Percentiles rank a stretch among this genome's conserved stretches.
Evolutionary conservation across 2,329 filamentous ascomycete genomes (phyloP).

Genomic region (Chaetothyriales sp.): DNA sequence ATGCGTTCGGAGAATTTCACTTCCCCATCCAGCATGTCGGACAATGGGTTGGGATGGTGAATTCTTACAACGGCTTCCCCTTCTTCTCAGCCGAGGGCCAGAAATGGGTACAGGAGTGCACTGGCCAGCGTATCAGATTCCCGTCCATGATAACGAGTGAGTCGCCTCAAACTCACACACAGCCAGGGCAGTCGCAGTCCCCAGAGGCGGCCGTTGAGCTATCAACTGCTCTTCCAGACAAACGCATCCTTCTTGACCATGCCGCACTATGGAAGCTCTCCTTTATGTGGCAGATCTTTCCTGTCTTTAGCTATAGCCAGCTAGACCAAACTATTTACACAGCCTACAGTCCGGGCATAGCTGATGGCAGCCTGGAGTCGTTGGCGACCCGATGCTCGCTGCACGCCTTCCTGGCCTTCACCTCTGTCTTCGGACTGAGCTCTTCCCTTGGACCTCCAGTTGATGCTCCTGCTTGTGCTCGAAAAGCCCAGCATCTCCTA

Average conservation of each 20-base stretch:
- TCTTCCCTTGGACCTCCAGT: background rate
- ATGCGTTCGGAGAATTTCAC: constrained; percentile 19
- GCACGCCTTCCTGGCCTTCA: background rate
- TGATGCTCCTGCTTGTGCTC: background rate
- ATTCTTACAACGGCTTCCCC: constrained; percentile 34
- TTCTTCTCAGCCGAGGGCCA: constrained; percentile 34
- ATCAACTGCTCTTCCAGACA: background rate
- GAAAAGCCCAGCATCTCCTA: constrained; percentile 14
- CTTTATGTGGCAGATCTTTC: background rate
- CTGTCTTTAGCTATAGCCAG: background rate
- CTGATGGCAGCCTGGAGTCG: background rate
- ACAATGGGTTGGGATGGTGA: constrained; percentile 33
- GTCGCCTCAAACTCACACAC: background rate
- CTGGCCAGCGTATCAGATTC: background rate
- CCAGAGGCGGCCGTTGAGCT: background rate
- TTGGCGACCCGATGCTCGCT: background rate
- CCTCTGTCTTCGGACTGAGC: background rate
- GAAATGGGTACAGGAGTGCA: constrained; percentile 28
- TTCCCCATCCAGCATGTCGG: constrained; percentile 33
- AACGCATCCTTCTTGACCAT: background rate
- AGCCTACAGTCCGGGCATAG: background rate
- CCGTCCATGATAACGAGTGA: background rate
- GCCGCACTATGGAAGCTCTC: background rate
- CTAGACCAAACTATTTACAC: background rate
- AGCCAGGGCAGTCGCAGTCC: background rate